phyloP scores from a whole-genome alignment of 768 basidiomycete genomes.

The Plicaturopsis crispa region DNA sequence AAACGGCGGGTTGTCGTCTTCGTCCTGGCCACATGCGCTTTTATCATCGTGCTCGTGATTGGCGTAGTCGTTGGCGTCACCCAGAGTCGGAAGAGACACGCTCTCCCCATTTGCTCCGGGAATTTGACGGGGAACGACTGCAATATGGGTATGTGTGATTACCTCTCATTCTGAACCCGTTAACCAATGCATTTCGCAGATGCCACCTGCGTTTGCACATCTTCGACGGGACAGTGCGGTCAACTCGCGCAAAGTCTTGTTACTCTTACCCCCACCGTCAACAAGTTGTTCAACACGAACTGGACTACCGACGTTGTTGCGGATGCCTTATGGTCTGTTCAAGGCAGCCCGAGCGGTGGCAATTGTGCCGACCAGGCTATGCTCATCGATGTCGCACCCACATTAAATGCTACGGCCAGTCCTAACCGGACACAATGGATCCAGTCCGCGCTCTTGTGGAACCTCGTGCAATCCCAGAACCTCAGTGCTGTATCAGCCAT shows the following conservation, averaged over 20 bases:
- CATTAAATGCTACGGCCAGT: conserved; percentile 26
- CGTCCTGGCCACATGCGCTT: conserved; percentile 20
- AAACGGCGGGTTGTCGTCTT: conserved; percentile 9
- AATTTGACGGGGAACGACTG: conserved; percentile 44
- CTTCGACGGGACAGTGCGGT: conserved; percentile 37
- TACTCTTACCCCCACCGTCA: conserved; percentile 40
- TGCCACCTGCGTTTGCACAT: conserved; percentile 55
- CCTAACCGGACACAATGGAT: conserved; percentile 53
- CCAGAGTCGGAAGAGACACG: conserved; percentile 20
- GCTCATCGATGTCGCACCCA: conserved; percentile 46
- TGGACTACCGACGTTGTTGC: conserved; percentile 37
- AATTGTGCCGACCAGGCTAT: conserved; percentile 48
- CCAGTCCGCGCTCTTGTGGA: conserved; percentile 53
- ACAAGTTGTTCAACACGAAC: conserved; percentile 38
- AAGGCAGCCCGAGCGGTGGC: conserved; percentile 31
- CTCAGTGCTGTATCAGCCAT: conserved; percentile 26
- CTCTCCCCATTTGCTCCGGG: conserved; percentile 26
- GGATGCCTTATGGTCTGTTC: conserved; percentile 40
- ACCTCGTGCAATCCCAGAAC: conserved; percentile 45
- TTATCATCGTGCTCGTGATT: conserved; percentile 24
- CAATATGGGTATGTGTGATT: conserved; percentile 39
- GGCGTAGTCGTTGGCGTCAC: conserved; percentile 38
- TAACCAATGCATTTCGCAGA: conserved; percentile 27
- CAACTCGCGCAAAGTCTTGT: conserved; percentile 46
- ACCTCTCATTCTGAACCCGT: background rate